Conservation (phyloP, 352 stramenopile species). For the Phytophthora sp. region DNA sequence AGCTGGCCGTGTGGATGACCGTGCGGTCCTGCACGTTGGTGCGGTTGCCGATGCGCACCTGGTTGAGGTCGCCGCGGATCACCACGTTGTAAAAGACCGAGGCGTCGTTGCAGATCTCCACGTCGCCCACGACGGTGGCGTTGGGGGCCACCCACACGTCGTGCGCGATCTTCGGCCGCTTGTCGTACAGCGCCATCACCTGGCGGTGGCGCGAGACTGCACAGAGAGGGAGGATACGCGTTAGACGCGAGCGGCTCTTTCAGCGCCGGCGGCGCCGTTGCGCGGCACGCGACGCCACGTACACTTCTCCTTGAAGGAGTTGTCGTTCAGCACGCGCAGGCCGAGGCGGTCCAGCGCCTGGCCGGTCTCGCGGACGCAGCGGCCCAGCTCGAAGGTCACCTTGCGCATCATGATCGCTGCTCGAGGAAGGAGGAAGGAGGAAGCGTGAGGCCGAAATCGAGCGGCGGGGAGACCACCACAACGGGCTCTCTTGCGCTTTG, state of each 20-base stretch:
- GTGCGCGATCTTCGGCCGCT: slow-evolving; percentile 90
- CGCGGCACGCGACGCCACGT: slow-evolving; percentile 21
- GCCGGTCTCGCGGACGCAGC: slow-evolving; percentile 95
- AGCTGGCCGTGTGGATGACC: slow-evolving; percentile 94
- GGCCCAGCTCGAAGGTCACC: slow-evolving; percentile 90
- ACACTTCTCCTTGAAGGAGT: slow-evolving; percentile 92
- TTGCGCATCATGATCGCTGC: slow-evolving; percentile 83
- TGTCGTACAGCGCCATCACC: slow-evolving; percentile 94
- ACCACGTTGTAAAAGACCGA: slow-evolving; percentile 98
- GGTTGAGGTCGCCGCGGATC: slow-evolving; percentile 93
- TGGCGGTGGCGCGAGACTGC: slow-evolving; percentile 93
- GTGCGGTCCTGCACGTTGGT: slow-evolving; percentile 97
- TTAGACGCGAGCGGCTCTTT: too few species aligned
- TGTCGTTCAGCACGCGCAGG: slow-evolving; percentile 86
- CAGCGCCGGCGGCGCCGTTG: too few species aligned
- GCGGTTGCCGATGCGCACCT: slow-evolving; percentile 94
- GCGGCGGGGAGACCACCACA: slow-evolving; percentile 42
- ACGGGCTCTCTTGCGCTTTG: background rate
- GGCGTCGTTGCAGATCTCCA: slow-evolving; percentile 94
- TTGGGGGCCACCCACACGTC: slow-evolving; percentile 96
- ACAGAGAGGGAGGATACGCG: too few species aligned
- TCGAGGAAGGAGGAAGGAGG: slow-evolving; percentile 23
- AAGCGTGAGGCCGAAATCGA: slow-evolving; percentile 23
- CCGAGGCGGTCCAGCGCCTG: slow-evolving; percentile 96
- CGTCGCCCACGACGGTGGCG: slow-evolving; percentile 96